phyloP scores from a whole-genome alignment of 106 monocot species.

The Cymbidium sinense region DNA sequence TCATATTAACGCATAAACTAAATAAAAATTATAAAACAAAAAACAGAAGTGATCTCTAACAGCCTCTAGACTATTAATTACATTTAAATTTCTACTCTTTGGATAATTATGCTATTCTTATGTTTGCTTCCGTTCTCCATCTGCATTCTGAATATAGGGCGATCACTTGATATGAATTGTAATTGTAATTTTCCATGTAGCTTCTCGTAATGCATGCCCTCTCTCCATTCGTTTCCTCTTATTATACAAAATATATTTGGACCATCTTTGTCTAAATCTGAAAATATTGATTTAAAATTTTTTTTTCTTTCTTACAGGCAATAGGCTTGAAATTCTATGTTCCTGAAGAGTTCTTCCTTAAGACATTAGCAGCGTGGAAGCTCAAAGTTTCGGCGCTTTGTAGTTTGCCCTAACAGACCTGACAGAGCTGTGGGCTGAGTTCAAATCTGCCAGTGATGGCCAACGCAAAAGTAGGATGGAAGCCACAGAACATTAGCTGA shows the following conservation, averaged over 20 bases:
- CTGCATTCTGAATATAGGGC: not conserved
- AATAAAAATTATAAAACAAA: too few species aligned
- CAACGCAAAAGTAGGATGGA: not conserved
- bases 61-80: too few species aligned
- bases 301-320: constrained; percentile 28
- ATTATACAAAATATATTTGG: too few species aligned
- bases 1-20: too few species aligned
- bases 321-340: constrained; percentile 71
- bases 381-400: not conserved
- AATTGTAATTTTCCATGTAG: too few species aligned
- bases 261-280: not conserved
- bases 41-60: too few species aligned
- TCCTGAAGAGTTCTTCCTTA: constrained; percentile 64
- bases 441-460: not conserved
- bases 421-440: too few species aligned
- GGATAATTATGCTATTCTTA: too few species aligned
- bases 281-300: not conserved
- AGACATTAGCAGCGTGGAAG: not conserved
- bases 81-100: too few species aligned
- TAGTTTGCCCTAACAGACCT: not conserved
- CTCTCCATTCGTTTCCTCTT: too few species aligned
- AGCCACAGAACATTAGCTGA: not conserved
- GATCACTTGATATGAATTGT: not conserved
- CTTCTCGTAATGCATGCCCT: too few species aligned
- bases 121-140: not conserved